Percentiles rank a stretch among this genome's conserved stretches.
phyloP scores from a whole-genome alignment of 805 yeast genomes.

The Kluyveromyces lactis region DNA sequence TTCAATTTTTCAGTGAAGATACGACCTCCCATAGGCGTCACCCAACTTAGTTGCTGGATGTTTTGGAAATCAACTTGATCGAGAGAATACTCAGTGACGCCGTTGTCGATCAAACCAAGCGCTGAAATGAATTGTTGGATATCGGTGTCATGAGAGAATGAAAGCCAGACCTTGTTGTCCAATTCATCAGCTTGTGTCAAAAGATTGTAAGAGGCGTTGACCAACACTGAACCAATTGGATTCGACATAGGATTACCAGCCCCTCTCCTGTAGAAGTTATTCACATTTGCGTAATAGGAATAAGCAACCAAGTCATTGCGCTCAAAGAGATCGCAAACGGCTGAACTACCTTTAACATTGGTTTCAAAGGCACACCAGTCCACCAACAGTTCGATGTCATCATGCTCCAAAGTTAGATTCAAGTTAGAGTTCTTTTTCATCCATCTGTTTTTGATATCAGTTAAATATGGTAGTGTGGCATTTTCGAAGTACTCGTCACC shows the following conservation, averaged over 20 bases:
- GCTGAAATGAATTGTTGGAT: conserved; percentile 55
- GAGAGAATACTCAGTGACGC: conserved; percentile 31
- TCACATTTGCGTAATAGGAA: conserved; percentile 53
- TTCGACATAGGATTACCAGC: conserved; percentile 52
- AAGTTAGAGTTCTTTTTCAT: conserved; percentile 46
- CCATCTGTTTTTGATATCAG: conserved; percentile 47
- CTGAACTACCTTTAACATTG: conserved; percentile 59
- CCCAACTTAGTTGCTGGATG: conserved; percentile 40
- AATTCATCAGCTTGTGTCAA: conserved; percentile 42
- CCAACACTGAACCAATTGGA: conserved; percentile 54
- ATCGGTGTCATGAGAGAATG: conserved; percentile 71
- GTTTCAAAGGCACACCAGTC: conserved; percentile 69
- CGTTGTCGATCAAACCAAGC: conserved; percentile 41
- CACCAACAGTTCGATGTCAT: conserved; percentile 47
- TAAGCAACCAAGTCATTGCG: conserved; percentile 55
- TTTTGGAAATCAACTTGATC: conserved; percentile 38
- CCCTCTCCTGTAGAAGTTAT: conserved; percentile 53
- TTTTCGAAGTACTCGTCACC: conserved; percentile 12
- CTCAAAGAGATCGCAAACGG: conserved; percentile 61
- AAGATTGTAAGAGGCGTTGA: conserved; percentile 41
- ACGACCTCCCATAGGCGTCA: conserved; percentile 53
- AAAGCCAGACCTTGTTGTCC: conserved; percentile 50
- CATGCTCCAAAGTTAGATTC: conserved; percentile 34
- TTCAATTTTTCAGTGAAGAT: conserved; percentile 42
- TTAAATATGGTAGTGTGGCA: conserved; percentile 34